Conservation (phyloP, 2,329 filamentous ascomycete genomes). For the Arthroderma sp. region DNA sequence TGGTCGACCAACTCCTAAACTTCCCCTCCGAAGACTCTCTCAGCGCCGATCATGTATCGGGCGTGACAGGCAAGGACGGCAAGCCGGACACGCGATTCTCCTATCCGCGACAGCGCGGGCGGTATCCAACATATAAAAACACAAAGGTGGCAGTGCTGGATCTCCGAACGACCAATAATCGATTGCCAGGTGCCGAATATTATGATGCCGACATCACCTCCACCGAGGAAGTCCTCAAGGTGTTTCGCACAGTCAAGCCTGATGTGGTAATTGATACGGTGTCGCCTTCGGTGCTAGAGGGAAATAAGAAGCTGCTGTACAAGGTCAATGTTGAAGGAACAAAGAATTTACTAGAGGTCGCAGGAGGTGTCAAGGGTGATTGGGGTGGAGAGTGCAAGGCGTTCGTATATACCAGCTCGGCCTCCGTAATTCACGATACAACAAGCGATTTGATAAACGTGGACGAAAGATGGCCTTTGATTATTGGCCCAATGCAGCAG, state of each 20-base stretch:
- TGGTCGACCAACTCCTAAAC: constrained; percentile 58
- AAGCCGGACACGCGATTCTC: constrained; percentile 24
- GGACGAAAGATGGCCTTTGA: constrained; percentile 67
- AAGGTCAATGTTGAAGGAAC: constrained; percentile 87
- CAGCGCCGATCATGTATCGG: not conserved
- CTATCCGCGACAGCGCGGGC: constrained; percentile 23
- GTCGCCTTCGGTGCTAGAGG: constrained; percentile 46
- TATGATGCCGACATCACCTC: constrained; percentile 69
- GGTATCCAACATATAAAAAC: constrained; percentile 30
- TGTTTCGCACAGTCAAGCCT: constrained; percentile 56
- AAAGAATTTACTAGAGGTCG: constrained; percentile 51
- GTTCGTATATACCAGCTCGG: constrained; percentile 83
- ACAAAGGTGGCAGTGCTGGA: constrained; percentile 57
- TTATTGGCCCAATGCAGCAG: constrained; percentile 55
- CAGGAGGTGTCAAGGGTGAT: constrained; percentile 51
- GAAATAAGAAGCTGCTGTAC: constrained; percentile 49
- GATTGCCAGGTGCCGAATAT: constrained; percentile 50
- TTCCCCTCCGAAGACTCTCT: constrained; percentile 35
- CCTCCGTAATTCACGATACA: constrained; percentile 77
- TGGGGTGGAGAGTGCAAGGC: constrained; percentile 53
- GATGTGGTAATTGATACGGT: constrained; percentile 87
- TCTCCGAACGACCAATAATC: constrained; percentile 57
- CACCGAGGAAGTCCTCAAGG: constrained; percentile 42
- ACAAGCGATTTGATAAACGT: constrained; percentile 66
- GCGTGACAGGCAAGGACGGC: constrained; percentile 6